Base-by-base conservation (phyloP, 805 yeast genomes). In the Cyberlindnera sargentensis region DNA sequence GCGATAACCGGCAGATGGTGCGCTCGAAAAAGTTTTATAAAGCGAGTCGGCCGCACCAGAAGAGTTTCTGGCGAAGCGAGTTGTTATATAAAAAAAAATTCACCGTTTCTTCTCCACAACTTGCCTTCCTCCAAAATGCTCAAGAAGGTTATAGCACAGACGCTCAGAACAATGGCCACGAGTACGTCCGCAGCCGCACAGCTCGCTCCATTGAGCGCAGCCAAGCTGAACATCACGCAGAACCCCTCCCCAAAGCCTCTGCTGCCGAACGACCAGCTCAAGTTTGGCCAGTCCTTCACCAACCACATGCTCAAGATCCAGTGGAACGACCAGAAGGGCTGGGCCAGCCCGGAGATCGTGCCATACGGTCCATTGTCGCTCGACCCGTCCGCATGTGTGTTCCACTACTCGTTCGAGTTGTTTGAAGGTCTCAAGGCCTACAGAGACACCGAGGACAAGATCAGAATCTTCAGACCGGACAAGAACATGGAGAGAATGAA, bases 371-470 rank as follows among this genome's bases (percentile, higher is more conserved):
- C 78, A 40, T 67, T 91, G 42, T 57, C 71, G 15, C 65, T 91
- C 46, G 96, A 90, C 59, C 99, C 99, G 27, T 81, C 96, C 23
- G 69, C 93, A 20, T 78, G 85, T 63, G 98, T 90, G 31, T 80
- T 91, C 69, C 99, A 91, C 71, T 91, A 91, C 60, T 91, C 95
- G 4, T 91, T 93, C 60, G 96, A 88, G 66, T 76, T 91, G 47
- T 93, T 91, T 54, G 99, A 91, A 71, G 99, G 99, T 52, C 72
- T 91, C 70, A 91, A 91, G 72, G 97, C 97, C 10, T 91, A 90
- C 75, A 67, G 72, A 52, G 80, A 78, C 44, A 55, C 66, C 27
- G 68, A 81, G 38, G 84, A 83, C 48, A 65, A 81, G 48, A 65
- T 89, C 60, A 76, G 96, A 58, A 72, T 91, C 62, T 91, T 91